Evolutionary conservation across 257 asterid species (phyloP).

Genomic region (Lantana camara): DNA sequence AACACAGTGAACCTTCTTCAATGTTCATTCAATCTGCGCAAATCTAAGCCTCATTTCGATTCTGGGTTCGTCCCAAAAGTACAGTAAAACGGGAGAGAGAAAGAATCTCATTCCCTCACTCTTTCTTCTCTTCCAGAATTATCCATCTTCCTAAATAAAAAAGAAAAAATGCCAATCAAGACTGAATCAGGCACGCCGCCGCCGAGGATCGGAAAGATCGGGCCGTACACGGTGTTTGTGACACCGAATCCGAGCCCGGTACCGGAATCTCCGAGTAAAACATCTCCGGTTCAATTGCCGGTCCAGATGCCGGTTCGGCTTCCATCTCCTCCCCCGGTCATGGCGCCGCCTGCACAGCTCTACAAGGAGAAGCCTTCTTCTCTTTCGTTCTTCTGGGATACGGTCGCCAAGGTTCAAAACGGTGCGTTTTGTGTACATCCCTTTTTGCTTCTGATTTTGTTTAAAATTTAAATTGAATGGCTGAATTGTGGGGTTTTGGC

Average conservation of each 20-base stretch:
- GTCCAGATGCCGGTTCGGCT: constrained; percentile 36
- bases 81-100: constrained; percentile 7
- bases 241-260: constrained; percentile 53
- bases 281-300: constrained; percentile 40
- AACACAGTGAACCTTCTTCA: constrained; percentile 27
- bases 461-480: neutral
- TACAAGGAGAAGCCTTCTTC: constrained; percentile 48
- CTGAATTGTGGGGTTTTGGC: neutral
- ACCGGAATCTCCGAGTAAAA: constrained; percentile 47
- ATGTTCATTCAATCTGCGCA: constrained; percentile 33
- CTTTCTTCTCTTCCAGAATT: neutral
- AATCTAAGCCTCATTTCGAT: neutral
- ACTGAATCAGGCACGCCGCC: constrained; percentile 52
- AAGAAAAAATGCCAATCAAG: constrained; percentile 37
- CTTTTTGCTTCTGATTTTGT: neutral
- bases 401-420: constrained; percentile 78
- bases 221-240: constrained; percentile 95
- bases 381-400: constrained; percentile 79
- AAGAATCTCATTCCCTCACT: neutral
- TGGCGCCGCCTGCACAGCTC: constrained; percentile 93
- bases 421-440: constrained; percentile 43
- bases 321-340: constrained; percentile 67
- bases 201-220: constrained; percentile 99
- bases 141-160: neutral
- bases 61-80: constrained; percentile 5